These are phyloP conservation scores for Cutaneotrichosporon mucoides DNA, from an alignment of 1,284 basidiomycete genomes.

Conservation along the genomic window DNA sequence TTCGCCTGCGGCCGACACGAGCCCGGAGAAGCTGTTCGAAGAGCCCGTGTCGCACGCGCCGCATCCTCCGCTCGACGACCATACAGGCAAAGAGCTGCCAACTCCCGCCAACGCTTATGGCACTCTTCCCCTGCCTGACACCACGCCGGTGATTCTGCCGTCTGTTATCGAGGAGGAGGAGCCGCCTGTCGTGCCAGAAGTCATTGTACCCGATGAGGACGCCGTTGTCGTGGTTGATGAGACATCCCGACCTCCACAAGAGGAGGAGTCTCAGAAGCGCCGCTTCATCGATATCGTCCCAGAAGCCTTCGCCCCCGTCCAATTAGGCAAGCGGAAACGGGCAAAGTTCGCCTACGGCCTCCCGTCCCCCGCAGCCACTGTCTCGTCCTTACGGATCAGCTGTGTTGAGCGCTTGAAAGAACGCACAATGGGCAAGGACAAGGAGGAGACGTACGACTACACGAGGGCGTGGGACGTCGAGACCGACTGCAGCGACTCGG, in stretches of 20 bases:
- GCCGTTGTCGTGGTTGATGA: not conserved
- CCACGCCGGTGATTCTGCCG: not conserved
- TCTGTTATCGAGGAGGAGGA: constrained; percentile 4
- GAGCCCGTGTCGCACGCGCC: not conserved
- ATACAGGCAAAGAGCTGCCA: not conserved
- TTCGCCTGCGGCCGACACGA: constrained; percentile 26
- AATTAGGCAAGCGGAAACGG: constrained; percentile 1
- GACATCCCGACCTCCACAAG: too few relatives aligned
- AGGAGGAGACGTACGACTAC: constrained; percentile 18
- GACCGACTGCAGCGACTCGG: constrained; percentile 16
- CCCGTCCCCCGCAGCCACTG: constrained; percentile 34
- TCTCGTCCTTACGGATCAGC: constrained; percentile 21
- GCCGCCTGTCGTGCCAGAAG: not conserved
- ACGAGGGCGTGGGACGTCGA: constrained; percentile 30
- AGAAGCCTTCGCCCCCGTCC: constrained; percentile 28
- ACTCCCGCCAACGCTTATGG: not conserved
- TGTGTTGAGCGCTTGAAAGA: constrained; percentile 25
- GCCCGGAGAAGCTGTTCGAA: constrained; percentile 2
- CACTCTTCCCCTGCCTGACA: not conserved
- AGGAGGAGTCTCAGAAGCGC: not conserved
- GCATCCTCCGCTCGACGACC: not conserved
- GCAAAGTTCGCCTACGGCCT: constrained; percentile 27
- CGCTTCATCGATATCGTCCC: constrained; percentile 28
- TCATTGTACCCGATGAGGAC: not conserved
- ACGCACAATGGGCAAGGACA: constrained; percentile 1